Percentiles rank a stretch among this genome's conserved stretches.
These are phyloP conservation scores for Nymphaea thermarum DNA, from an alignment of 164 flowering plant species.

Conservation along the genomic window DNA sequence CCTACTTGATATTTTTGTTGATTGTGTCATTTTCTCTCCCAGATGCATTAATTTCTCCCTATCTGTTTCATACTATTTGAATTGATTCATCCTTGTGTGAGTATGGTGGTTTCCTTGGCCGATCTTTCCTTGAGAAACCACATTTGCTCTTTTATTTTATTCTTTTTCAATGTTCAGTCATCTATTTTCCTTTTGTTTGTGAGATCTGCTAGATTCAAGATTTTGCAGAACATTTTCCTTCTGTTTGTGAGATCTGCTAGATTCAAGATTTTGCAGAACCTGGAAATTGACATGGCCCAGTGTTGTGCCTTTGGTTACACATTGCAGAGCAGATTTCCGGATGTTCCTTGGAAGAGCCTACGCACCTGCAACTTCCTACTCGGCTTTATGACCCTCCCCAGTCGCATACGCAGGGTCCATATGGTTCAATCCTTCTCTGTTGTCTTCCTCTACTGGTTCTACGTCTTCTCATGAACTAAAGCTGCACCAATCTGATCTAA, in stretches of 20 bases:
- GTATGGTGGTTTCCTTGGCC: too few species aligned
- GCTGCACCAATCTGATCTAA: neutral
- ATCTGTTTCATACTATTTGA: too few species aligned
- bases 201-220: too few species aligned
- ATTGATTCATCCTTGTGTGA: too few species aligned
- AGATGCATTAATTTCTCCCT: too few species aligned
- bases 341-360: neutral
- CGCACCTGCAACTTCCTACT: neutral
- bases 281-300: neutral
- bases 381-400: neutral
- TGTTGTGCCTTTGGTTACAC: neutral
- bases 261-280: neutral
- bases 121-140: too few species aligned
- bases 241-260: too few species aligned
- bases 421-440: constrained; percentile 62
- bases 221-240: too few species aligned
- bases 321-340: neutral
- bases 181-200: too few species aligned
- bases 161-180: neutral
- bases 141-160: too few species aligned
- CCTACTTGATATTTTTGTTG: too few species aligned
- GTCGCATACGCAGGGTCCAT: constrained; percentile 7
- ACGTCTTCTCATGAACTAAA: constrained; percentile 41
- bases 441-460: constrained; percentile 72
- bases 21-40: too few species aligned